phyloP scores from a whole-genome alignment of 2,329 filamentous ascomycete species.

The Aspergillus sp. region DNA sequence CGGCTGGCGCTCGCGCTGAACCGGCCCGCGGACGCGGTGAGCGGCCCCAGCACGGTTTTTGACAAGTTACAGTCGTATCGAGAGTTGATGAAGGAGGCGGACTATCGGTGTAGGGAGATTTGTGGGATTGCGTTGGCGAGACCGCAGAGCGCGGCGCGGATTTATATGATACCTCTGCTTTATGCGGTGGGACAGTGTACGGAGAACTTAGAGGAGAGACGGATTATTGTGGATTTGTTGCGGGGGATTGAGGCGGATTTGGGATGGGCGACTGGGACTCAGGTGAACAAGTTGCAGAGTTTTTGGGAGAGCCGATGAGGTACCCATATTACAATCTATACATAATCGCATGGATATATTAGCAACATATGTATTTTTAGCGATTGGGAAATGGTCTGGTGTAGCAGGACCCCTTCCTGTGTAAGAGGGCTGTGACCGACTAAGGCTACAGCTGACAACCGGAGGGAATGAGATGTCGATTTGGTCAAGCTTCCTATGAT shows the following conservation, averaged over 20 bases:
- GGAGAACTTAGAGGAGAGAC: constrained; percentile 50
- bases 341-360: no score
- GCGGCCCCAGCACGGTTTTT: constrained; percentile 51
- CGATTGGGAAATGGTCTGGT: no score
- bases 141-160: constrained; percentile 55
- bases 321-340: no score
- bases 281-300: constrained; percentile 47
- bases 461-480: no score
- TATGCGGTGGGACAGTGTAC: constrained; percentile 61
- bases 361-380: no score
- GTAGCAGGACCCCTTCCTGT: no score
- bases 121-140: constrained; percentile 56
- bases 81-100: constrained; percentile 54
- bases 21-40: constrained; percentile 55
- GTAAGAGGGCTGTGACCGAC: no score
- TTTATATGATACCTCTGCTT: constrained; percentile 57
- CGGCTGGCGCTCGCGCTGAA: constrained; percentile 61
- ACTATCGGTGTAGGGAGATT: constrained; percentile 57
- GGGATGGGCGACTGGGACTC: constrained; percentile 59
- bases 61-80: constrained; percentile 57
- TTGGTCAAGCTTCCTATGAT: no score
- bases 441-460: no score
- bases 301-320: constrained; percentile 24
- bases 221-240: constrained; percentile 54
- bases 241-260: constrained; percentile 59